Percentiles rank a stretch among this genome's conserved stretches.
phyloP scores from a whole-genome alignment of 2,329 filamentous ascomycete genomes.

The Gnomoniopsis sp. region DNA sequence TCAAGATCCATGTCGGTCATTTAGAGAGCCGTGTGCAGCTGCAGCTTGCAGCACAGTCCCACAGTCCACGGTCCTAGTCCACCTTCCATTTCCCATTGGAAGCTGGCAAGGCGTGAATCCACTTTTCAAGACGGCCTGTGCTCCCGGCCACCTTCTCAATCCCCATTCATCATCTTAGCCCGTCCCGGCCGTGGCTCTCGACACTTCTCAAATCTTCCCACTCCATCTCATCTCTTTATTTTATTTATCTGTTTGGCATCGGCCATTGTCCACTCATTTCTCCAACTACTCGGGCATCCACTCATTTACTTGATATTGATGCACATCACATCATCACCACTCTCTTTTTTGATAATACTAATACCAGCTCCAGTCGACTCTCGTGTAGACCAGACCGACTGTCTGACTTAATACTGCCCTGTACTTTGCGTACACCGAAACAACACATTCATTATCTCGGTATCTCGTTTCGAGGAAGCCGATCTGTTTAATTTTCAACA shows the following conservation, averaged over 20 bases:
- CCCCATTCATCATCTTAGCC: conserved; percentile 15
- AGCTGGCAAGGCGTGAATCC: neutral
- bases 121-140: conserved; percentile 20
- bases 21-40: conserved; percentile 20
- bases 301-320: conserved; percentile 28
- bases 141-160: conserved; percentile 19
- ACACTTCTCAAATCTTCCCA: conserved; percentile 3
- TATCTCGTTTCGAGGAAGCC: neutral
- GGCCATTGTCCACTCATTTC: conserved; percentile 57
- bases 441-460: neutral
- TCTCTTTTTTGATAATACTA: conserved; percentile 55
- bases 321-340: conserved; percentile 33
- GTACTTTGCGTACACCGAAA: conserved; percentile 1
- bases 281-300: conserved; percentile 28
- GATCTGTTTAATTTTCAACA: conserved; percentile 21
- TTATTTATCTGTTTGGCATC: conserved; percentile 38
- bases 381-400: conserved; percentile 31
- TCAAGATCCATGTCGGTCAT: conserved; percentile 19
- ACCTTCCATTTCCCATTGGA: neutral
- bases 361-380: conserved; percentile 48
- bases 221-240: neutral
- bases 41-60: conserved; percentile 17
- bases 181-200: conserved; percentile 16
- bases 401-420: conserved; percentile 28
- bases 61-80: neutral